phyloP scores from a whole-genome alignment of 2,329 filamentous ascomycete species.

The Microdochium paspali region DNA sequence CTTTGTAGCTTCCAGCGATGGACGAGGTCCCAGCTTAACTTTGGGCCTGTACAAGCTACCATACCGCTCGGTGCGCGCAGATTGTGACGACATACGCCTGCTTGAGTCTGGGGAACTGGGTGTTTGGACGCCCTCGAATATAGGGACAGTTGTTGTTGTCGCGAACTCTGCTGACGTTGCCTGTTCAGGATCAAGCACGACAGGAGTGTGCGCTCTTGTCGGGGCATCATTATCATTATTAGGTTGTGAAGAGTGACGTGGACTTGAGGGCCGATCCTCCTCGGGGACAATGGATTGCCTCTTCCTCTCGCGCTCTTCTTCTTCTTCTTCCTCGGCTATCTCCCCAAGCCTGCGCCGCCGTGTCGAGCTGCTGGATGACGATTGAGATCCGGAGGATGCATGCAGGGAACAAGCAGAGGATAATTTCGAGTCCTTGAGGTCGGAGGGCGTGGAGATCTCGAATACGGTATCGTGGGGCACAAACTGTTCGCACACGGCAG shows the following conservation, averaged over 20 bases:
- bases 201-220: constrained; percentile 21
- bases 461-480: constrained; percentile 81
- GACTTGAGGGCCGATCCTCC: constrained; percentile 22
- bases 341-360: constrained; percentile 73
- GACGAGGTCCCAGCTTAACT: constrained; percentile 80
- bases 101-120: constrained; percentile 33
- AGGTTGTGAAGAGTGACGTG: constrained; percentile 17
- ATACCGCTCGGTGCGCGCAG: constrained; percentile 39
- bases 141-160: constrained; percentile 38
- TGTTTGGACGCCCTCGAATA: constrained; percentile 36
- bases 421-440: constrained; percentile 79
- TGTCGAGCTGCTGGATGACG: constrained; percentile 74
- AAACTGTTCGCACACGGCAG: constrained; percentile 60
- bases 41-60: constrained; percentile 57
- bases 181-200: constrained; percentile 42
- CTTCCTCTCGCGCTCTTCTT: constrained; percentile 52
- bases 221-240: constrained; percentile 8
- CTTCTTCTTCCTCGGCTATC: constrained; percentile 88
- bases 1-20: constrained; percentile 57
- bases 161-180: constrained; percentile 40
- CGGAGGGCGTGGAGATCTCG: constrained; percentile 62
- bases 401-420: constrained; percentile 85
- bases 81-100: constrained; percentile 41
- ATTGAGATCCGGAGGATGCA: constrained; percentile 76
- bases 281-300: constrained; percentile 45